Evolutionary conservation across 805 yeast species (phyloP).

Genomic region (Yarrowia divulgata): DNA sequence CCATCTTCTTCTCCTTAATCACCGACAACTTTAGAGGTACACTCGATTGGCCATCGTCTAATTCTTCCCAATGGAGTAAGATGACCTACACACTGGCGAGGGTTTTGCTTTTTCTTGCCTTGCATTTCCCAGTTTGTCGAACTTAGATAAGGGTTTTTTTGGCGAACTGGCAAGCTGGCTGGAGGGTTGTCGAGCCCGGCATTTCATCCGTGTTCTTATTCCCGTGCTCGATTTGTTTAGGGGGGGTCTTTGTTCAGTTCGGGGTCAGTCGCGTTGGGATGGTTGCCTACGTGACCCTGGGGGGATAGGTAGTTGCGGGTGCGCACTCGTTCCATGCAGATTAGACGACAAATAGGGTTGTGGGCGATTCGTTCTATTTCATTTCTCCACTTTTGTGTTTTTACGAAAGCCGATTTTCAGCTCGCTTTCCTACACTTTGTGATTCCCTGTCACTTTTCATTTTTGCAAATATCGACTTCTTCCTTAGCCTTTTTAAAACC

Average conservation of each 20-base stretch:
- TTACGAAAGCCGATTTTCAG: slow-evolving; percentile 6
- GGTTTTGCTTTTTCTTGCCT: slow-evolving; percentile 25
- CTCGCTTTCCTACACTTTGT: background rate
- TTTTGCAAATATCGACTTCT: background rate
- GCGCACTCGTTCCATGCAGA: slow-evolving; percentile 24
- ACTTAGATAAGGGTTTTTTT: slow-evolving; percentile 3
- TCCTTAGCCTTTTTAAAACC: slow-evolving; percentile 8
- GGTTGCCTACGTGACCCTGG: too few species aligned
- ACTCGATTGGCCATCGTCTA: slow-evolving; percentile 15
- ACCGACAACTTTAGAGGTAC: background rate
- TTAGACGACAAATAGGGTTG: slow-evolving; percentile 12
- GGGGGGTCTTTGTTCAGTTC: too few species aligned
- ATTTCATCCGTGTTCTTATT: background rate
- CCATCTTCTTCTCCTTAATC: background rate
- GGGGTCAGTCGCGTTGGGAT: too few species aligned
- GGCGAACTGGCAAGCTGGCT: background rate
- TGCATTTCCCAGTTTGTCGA: slow-evolving; percentile 15
- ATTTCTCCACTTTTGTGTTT: slow-evolving; percentile 18
- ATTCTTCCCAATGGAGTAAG: slow-evolving; percentile 37
- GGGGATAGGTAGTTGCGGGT: background rate
- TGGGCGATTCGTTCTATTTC: slow-evolving; percentile 19
- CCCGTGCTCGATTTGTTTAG: background rate
- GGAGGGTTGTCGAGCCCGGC: background rate
- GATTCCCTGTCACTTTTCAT: background rate
- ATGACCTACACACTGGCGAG: slow-evolving; percentile 4